phyloP scores from a whole-genome alignment of 345 rosid genomes.

The Lepidium sativum region DNA sequence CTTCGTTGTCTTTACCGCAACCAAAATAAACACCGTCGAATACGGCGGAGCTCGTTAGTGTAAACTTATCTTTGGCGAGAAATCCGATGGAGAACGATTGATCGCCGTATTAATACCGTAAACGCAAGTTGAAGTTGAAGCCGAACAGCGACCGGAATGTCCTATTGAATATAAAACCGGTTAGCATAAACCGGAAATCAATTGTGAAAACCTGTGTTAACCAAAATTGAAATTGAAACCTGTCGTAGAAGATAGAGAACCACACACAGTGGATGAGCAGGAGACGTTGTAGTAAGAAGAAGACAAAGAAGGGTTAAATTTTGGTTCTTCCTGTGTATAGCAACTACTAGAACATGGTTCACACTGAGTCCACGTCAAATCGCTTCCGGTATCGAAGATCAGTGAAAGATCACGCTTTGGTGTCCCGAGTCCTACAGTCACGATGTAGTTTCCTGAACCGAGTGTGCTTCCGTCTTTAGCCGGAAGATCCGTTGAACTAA shows the following conservation, averaged over 20 bases:
- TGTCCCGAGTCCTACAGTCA: conserved; percentile 49
- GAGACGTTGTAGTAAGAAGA: conserved; percentile 51
- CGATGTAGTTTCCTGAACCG: conserved; percentile 49
- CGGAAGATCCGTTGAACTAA: conserved; percentile 31
- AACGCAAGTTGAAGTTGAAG: conserved; percentile 53
- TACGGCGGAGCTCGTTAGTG: conserved; percentile 41
- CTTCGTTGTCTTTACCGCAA: conserved; percentile 74
- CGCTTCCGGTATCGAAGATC: conserved; percentile 65
- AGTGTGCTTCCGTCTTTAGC: conserved; percentile 48
- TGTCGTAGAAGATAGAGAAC: conserved; percentile 43
- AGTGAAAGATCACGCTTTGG: conserved; percentile 44
- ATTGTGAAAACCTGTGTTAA: not conserved
- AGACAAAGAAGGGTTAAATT: conserved; percentile 45
- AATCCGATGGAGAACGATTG: conserved; percentile 57
- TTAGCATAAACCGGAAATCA: not conserved
- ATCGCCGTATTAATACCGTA: conserved; percentile 80
- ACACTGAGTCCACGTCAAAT: conserved; percentile 65
- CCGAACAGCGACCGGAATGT: conserved; percentile 33
- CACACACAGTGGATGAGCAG: conserved; percentile 40
- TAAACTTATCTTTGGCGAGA: conserved; percentile 53
- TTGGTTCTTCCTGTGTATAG: conserved; percentile 44
- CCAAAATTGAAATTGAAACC: conserved; percentile 23
- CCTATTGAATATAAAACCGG: conserved; percentile 30
- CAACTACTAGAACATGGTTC: conserved; percentile 42
- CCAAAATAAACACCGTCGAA: conserved; percentile 52